phyloP scores from a whole-genome alignment of 108 stramenopile genomes.

The Craspedostauros australis region DNA sequence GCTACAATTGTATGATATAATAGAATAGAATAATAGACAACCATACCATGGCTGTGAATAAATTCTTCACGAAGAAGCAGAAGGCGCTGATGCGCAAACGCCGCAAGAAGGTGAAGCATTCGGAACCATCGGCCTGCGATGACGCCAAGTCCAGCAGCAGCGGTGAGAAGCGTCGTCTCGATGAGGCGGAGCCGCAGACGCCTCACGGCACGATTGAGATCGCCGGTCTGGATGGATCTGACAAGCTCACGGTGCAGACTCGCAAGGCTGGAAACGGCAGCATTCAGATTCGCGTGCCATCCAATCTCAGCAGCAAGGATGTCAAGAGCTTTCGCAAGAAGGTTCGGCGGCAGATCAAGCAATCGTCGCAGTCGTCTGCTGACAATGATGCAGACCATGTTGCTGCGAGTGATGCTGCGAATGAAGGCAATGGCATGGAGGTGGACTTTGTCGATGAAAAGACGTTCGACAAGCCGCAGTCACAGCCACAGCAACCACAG shows the following conservation, averaged over 20 bases:
- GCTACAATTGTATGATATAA: too few relatives aligned
- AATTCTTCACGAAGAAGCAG: conserved; percentile 68
- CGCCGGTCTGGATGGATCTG: neutral
- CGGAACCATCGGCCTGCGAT: neutral
- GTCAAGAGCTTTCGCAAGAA: conserved; percentile 83
- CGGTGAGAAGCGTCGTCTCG: neutral
- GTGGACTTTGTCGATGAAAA: too few relatives aligned
- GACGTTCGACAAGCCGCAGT: too few relatives aligned
- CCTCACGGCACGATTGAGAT: neutral
- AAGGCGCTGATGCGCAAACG: conserved; percentile 69
- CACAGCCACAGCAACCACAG: conserved; percentile 15
- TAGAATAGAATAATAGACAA: neutral
- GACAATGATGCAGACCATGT: conserved; percentile 43
- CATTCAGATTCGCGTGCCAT: conserved; percentile 38
- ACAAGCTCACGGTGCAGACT: conserved; percentile 1
- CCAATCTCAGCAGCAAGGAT: conserved; percentile 45
- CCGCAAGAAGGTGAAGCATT: conserved; percentile 34
- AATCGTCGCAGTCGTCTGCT: conserved; percentile 18
- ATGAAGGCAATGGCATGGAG: conserved; percentile 37
- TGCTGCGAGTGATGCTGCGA: conserved; percentile 42
- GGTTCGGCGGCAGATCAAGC: conserved; percentile 37
- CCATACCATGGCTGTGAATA: conserved; percentile 15
- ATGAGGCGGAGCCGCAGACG: neutral
- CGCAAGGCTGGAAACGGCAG: conserved; percentile 18
- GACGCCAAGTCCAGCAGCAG: neutral